phyloP scores from a whole-genome alignment of 768 basidiomycete species.

The Rhizopogon sp. region DNA sequence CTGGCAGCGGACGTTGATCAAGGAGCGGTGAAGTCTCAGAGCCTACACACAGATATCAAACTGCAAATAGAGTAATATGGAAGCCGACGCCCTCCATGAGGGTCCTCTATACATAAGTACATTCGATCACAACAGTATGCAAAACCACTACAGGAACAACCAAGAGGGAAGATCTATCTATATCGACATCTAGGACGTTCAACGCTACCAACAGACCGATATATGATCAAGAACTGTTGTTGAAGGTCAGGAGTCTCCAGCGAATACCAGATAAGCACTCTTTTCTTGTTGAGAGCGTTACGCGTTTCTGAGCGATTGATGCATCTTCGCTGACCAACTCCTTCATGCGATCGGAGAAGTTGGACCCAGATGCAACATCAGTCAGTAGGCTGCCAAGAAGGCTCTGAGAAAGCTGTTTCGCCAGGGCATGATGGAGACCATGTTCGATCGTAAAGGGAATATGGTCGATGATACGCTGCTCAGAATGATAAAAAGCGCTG shows the following conservation, averaged over 20 bases:
- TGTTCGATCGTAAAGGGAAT: constrained; percentile 47
- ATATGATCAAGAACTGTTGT: not conserved
- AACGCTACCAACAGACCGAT: not conserved
- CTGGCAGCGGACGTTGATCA: constrained; percentile 30
- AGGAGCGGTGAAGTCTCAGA: not conserved
- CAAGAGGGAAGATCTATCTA: not conserved
- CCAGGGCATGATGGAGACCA: constrained; percentile 36
- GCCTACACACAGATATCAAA: not conserved
- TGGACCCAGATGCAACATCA: constrained; percentile 8
- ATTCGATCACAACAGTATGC: not conserved
- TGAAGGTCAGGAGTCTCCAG: constrained; percentile 29
- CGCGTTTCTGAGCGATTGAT: constrained; percentile 26
- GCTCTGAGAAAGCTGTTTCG: constrained; percentile 26
- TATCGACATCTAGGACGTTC: not conserved
- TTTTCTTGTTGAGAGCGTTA: constrained; percentile 28
- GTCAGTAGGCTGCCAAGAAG: constrained; percentile 31
- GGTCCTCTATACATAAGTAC: no score
- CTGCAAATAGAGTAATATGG: not conserved
- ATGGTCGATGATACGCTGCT: constrained; percentile 51
- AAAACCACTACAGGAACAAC: not conserved
- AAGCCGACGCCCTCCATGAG: not conserved
- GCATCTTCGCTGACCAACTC: constrained; percentile 45
- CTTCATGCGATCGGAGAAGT: constrained; percentile 28
- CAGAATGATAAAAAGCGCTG: not conserved
- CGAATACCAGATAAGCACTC: constrained; percentile 35